These are phyloP conservation scores for Fusarium sp. DNA, from an alignment of 2,329 filamentous ascomycete species.

Conservation along the genomic window DNA sequence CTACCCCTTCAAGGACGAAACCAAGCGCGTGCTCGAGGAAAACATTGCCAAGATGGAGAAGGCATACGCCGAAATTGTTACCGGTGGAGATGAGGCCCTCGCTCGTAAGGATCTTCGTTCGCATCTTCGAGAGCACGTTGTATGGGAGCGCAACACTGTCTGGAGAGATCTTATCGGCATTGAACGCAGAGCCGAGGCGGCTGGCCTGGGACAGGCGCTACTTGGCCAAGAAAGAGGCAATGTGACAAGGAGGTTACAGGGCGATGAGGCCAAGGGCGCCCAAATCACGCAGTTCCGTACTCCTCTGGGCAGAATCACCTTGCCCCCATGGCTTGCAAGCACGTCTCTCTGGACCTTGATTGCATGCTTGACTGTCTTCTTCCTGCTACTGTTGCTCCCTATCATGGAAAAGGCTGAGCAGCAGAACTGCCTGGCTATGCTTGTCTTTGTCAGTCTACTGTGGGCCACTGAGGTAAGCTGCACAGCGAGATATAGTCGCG, in stretches of 20 bases:
- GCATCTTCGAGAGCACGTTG: conserved; percentile 93
- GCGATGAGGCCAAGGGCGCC: conserved; percentile 76
- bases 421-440: conserved; percentile 93
- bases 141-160: conserved; percentile 98
- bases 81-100: conserved; percentile 78
- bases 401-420: conserved; percentile 90
- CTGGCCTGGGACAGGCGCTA: conserved; percentile 86
- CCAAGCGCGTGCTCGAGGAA: conserved; percentile 75
- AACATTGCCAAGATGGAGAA: conserved; percentile 80
- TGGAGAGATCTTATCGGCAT: conserved; percentile 99
- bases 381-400: conserved; percentile 77
- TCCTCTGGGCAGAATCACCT: conserved; percentile 79
- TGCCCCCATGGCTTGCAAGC: conserved; percentile 86
- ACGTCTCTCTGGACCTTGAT: conserved; percentile 83
- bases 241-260: conserved; percentile 78
- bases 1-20: conserved; percentile 82
- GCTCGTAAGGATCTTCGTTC: conserved; percentile 88
- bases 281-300: conserved; percentile 77
- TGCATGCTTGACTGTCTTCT: conserved; percentile 76
- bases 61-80: conserved; percentile 84
- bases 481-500: not conserved
- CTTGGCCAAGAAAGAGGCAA: conserved; percentile 79
- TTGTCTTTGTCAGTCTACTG: conserved; percentile 91
- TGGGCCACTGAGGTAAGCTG: conserved; percentile 90
- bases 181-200: conserved; percentile 93